Evolutionary conservation across 2,329 filamentous ascomycete species (phyloP), one percentile per base, ranked within the genome.

Genomic region (Simplicillium aogashimaense): DNA sequence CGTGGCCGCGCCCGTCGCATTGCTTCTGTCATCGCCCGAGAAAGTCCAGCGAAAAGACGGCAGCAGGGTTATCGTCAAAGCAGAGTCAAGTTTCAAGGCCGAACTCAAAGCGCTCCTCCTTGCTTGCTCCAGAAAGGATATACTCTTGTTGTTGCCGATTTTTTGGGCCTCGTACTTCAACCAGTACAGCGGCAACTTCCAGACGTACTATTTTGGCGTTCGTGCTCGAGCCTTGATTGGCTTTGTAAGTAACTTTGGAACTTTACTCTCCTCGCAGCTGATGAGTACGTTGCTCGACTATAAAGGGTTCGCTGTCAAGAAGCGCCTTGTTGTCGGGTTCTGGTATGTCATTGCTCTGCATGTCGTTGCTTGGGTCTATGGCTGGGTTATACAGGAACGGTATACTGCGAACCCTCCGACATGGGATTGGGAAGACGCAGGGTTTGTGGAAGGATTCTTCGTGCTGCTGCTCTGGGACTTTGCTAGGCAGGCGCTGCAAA

Each of bases 341-440:
- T 71, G 59, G 50, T 71, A 67, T 33, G 60, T 70, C 5, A 52
- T 69, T 4, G 45, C 57, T 10, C 45, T 61, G 42, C 69, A 74
- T 45, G 39, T 72, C 15, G 46, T 66, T 15, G 62, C 69, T 2
- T 75, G 70, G 70, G 54, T 65, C 3, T 74, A 74, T 44, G 69
- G 55, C 10, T 73, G 69, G 71, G 64, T 74, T 5, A 55, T 74
- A 6, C 67, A 74, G 48, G 66, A 70, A 45, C 66, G 70, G 40
- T 71, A 67, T 52, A 70, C 65, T 1, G 52, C 57, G 1, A 60
- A 53, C 43, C 60, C 58, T 2, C 64, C 62, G 1, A 51, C 53
- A 0, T 53, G 59, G 30, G 65, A 69, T 39, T 69, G 65, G 60
- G 48, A 53, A 1, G 58, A 58, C 28, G 53, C 58, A 16, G 68